Evolutionary conservation across 2,329 filamentous ascomycete genomes (phyloP), one percentile per base, ranked within the genome.

Genomic region (Cryphonectria nitschkei): DNA sequence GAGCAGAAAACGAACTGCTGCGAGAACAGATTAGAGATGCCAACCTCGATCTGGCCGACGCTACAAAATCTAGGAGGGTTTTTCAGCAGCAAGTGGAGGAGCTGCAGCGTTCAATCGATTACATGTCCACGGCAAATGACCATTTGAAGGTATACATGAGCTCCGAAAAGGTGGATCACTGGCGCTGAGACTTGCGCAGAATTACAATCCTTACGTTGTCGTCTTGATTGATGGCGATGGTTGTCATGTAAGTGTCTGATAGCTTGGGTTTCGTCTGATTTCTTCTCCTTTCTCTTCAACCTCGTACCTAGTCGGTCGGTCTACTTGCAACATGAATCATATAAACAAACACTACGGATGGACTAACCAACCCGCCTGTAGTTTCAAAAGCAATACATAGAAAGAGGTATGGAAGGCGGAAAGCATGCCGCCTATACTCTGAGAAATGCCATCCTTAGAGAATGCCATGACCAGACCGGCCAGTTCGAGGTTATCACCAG

Each of bases 141-240:
- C 78, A 78, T 65, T 77, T 85, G 72, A 86, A 84, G 83, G 86
- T 87, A 82, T 71, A 72, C 1, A 69, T 73, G 70, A 39, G 26
- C 56, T 68, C 69, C 46, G 50, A 54, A 39, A 66, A 70, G 68
- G 68, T 72, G 68, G 68, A 69, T 50, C 22, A 5, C 29, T 37
- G 46, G 68, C 14, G 71, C 72, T 70, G 63, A 73, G 75, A 77
- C 70, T 75, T 73, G 64, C 46, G 22, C 75, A 89, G 85, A 84
- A 82, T 71, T 82, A 80, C 65, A 90, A 89, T 78, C 83, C 86
- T 56, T 91, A 91, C 77, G 82, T 90, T 75, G 79, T 88, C 74
- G 84, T 90, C 54, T 77, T 90, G 74, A 86, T 92, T 74, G 89
- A 91, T 77, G 89, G 89, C 52, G 86, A 92, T 77, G 87, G 88